Conservation (phyloP, 1,139 yeast species). For the Arxiozyma slooffiae region DNA sequence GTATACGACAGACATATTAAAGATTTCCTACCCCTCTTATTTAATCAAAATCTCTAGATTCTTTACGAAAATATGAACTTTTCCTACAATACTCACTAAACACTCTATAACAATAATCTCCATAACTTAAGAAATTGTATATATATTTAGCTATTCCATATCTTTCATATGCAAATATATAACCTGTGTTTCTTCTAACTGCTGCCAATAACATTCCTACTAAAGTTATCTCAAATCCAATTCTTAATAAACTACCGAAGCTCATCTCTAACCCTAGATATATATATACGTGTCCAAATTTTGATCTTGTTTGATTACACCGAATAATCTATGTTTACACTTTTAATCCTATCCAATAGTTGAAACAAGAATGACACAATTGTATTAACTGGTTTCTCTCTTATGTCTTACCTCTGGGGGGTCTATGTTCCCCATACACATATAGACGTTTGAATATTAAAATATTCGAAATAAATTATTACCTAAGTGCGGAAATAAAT, state of each 20-base stretch:
- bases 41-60: slow-evolving; percentile 2
- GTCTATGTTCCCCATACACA: too few species aligned
- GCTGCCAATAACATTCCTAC: slow-evolving; percentile 58
- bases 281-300: too few species aligned
- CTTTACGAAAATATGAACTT: slow-evolving; percentile 17
- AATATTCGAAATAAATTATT: too few species aligned
- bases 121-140: slow-evolving; percentile 43
- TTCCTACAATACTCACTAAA: slow-evolving; percentile 6
- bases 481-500: too few species aligned
- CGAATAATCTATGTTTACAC: too few species aligned
- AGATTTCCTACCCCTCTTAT: too few species aligned
- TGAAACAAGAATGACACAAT: too few species aligned
- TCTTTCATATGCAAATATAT: slow-evolving; percentile 31
- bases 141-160: slow-evolving; percentile 48
- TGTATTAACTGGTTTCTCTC: too few species aligned
- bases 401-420: too few species aligned
- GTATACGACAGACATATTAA: slow-evolving; percentile 1
- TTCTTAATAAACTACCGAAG: slow-evolving; percentile 22
- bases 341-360: too few species aligned
- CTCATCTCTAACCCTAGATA: slow-evolving; percentile 7
- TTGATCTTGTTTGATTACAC: too few species aligned
- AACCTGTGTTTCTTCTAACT: slow-evolving; percentile 54
- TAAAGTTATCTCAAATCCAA: slow-evolving; percentile 44
- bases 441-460: too few species aligned
- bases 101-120: slow-evolving; percentile 33